These are phyloP conservation scores for Cetraspora pellucida DNA, from an alignment of 192 early-diverging fungal species.

Conservation along the genomic window DNA sequence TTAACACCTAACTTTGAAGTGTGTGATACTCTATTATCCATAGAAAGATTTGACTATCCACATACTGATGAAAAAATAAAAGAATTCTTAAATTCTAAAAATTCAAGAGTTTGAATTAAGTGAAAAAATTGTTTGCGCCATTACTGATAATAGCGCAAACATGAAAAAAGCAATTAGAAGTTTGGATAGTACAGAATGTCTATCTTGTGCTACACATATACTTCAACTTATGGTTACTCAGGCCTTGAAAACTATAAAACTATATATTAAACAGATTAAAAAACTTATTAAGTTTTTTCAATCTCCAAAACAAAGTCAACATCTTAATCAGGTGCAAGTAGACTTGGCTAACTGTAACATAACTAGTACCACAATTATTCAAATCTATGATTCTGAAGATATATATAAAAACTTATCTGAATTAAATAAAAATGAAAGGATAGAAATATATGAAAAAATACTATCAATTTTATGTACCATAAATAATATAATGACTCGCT, in stretches of 20 bases:
- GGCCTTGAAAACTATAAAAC: constrained; percentile 5
- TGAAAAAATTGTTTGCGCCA: constrained; percentile 18
- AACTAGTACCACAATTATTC: not conserved
- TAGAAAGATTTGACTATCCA: constrained; percentile 4
- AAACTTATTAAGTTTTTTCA: not conserved
- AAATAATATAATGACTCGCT: not conserved
- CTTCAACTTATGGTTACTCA: constrained; percentile 14
- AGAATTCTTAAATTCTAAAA: not conserved
- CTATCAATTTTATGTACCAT: not conserved
- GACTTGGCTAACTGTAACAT: not conserved
- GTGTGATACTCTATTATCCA: not conserved
- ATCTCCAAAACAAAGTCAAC: constrained; percentile 15
- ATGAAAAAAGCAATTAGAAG: constrained; percentile 21
- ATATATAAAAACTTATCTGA: not conserved
- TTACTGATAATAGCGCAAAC: constrained; percentile 10
- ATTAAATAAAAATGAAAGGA: not conserved
- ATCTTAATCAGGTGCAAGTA: constrained; percentile 9
- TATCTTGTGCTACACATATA: constrained; percentile 14
- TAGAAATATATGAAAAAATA: not conserved
- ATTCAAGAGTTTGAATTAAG: constrained; percentile 5
- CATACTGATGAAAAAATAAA: constrained; percentile 18
- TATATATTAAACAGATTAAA: not conserved
- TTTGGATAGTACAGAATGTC: not conserved
- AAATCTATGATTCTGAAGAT: too few species aligned
- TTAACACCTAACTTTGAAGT: constrained; percentile 18